phyloP scores from a whole-genome alignment of 768 basidiomycete species.

The Suillus subalutaceus region DNA sequence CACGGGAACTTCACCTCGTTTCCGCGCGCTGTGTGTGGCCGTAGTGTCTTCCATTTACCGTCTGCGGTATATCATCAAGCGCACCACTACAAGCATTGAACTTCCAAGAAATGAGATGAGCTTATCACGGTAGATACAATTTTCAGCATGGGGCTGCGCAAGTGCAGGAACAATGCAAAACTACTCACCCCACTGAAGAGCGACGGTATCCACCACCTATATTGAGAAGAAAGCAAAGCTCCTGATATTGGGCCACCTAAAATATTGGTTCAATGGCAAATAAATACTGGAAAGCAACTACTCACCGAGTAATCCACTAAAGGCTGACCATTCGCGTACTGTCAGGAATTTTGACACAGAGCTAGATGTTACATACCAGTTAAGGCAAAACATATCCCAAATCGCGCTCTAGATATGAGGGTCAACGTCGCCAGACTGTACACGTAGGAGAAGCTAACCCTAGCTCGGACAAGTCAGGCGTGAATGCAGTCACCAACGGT shows the following conservation, averaged over 20 bases:
- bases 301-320: conserved; percentile 27
- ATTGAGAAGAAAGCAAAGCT: conserved; percentile 50
- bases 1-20: neutral
- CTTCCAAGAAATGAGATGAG: neutral
- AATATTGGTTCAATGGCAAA: conserved; percentile 11
- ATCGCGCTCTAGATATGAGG: conserved; percentile 27
- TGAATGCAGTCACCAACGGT: conserved; percentile 47
- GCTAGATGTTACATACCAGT: conserved; percentile 33
- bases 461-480: conserved; percentile 51
- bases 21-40: neutral
- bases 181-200: conserved; percentile 50
- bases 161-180: neutral
- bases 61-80: neutral
- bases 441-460: conserved; percentile 35
- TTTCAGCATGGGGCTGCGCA: neutral
- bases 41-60: neutral
- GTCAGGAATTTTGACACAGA: too few species aligned
- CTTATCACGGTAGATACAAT: neutral
- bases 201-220: conserved; percentile 60
- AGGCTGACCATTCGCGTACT: conserved; percentile 15
- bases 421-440: neutral
- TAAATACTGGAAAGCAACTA: neutral
- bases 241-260: conserved; percentile 60
- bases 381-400: conserved; percentile 54
- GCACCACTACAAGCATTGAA: neutral